Conservation (phyloP, 345 rosid species). For the Ricinus communis region DNA sequence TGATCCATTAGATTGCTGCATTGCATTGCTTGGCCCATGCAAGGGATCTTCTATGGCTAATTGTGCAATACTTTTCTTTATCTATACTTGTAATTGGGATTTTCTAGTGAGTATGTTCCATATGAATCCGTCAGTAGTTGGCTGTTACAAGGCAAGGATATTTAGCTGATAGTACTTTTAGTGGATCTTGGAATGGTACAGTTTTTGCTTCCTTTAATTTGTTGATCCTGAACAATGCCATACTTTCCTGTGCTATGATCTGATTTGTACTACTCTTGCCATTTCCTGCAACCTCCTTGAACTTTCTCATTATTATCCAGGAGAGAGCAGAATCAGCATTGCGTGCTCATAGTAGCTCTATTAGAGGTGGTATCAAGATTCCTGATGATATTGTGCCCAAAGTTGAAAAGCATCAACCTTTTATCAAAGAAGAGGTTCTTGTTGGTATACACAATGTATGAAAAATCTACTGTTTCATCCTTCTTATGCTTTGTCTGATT, state of each 20-base stretch:
- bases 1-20: no score
- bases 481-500: slow-evolving; percentile 12
- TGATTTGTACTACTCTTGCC: not conserved
- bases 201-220: not conserved
- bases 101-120: not conserved
- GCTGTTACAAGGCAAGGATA: not conserved
- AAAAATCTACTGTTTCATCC: slow-evolving; percentile 16
- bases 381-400: slow-evolving; percentile 51
- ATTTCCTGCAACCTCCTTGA: not conserved
- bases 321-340: slow-evolving; percentile 81
- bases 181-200: not conserved
- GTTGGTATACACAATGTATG: slow-evolving; percentile 65
- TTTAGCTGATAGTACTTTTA: not conserved
- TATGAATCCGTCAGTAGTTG: not conserved
- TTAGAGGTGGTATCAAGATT: slow-evolving; percentile 49
- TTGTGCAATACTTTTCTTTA: no score
- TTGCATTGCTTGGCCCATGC: no score
- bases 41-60: no score
- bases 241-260: not conserved
- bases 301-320: slow-evolving; percentile 38
- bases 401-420: slow-evolving; percentile 60
- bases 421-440: slow-evolving; percentile 86
- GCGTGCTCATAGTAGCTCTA: slow-evolving; percentile 93
- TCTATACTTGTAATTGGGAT: not conserved
- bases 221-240: not conserved